A percentile compares a stretch with the other conserved stretches of the same genome.
These are phyloP conservation scores for Letharia lupina DNA, from an alignment of 495 filamentous ascomycete species.

Conservation along the genomic window DNA sequence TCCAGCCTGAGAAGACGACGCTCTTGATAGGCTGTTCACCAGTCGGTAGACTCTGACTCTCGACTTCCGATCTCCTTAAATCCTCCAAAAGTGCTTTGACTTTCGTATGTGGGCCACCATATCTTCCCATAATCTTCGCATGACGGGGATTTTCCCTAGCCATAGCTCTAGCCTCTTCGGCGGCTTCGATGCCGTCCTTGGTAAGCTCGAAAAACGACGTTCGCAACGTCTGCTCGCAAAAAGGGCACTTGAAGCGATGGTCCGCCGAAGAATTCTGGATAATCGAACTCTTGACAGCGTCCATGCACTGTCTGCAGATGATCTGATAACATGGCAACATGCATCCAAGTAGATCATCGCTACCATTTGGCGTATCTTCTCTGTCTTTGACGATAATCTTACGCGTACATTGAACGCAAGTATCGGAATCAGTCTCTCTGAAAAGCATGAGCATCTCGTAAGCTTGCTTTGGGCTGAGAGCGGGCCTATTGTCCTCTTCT, in stretches of 20 bases:
- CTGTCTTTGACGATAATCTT: constrained; percentile 43
- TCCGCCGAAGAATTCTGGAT: constrained; percentile 31
- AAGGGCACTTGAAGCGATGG: constrained; percentile 47
- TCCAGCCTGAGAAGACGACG: constrained; percentile 92
- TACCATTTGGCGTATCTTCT: constrained; percentile 45
- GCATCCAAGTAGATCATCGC: constrained; percentile 60
- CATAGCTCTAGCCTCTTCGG: constrained; percentile 43
- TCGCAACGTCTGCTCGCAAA: constrained; percentile 55
- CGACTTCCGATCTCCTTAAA: constrained; percentile 49
- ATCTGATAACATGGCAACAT: constrained; percentile 81
- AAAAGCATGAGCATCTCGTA: constrained; percentile 79
- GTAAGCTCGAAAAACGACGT: constrained; percentile 57
- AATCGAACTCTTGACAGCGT: constrained; percentile 37
- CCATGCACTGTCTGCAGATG: constrained; percentile 66
- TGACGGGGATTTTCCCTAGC: constrained; percentile 45
- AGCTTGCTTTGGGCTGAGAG: constrained; percentile 52
- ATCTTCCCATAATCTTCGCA: constrained; percentile 55
- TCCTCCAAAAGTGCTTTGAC: constrained; percentile 67
- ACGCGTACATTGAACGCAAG: constrained; percentile 58
- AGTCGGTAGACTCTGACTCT: constrained; percentile 49
- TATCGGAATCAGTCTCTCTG: constrained; percentile 62
- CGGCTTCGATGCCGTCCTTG: constrained; percentile 51
- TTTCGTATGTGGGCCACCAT: constrained; percentile 84
- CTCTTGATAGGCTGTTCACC: constrained; percentile 68
- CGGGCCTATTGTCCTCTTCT: constrained; percentile 47